Evolutionary conservation across 176 grass and related monocot genomes (phyloP), one percentile per base, ranked within the genome.

Genomic region (Dactylis glomerata): DNA sequence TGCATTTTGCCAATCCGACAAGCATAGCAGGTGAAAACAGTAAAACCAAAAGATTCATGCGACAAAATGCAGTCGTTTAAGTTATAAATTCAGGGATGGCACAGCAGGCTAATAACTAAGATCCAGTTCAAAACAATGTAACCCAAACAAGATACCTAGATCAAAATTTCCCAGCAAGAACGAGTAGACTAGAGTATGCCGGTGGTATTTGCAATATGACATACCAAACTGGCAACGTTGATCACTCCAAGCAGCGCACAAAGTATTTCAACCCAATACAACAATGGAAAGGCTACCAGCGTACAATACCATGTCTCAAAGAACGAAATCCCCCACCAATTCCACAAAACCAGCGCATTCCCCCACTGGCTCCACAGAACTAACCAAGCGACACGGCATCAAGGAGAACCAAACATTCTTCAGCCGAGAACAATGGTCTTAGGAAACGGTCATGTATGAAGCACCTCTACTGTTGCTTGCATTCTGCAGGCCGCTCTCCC

Each of bases 401-500:
- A 72, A 83, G 76, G 77, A 89, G 68, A 75, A 84, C 81, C 76
- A 89, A 73, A 68, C 45, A 83, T 86, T 58, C 82, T 73, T 74
- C 52, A 69, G 44, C 78, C 77, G 30, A 83, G 22, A 52, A 76
- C 32, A 71, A 68, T 49, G 15, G 68, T 40, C 76, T 45, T 36
- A 51, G 49, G 63, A 86, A 54, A 80, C 23, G 80, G 41, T 70
- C 44, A 52, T 46, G 5, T 62, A 26, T 36, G 68, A 36, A 71
- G 64, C 55, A 54, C 45, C 68, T 87, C 41, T 42, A 97, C 94
- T 97, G 94, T 74, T 97, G 94, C 89, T 94, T 93, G 94, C 94
- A 97, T 37, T 97, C 94, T 3, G 94, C 89, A 1, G 94, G 94
- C 27, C 87, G 91, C 57, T 97, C 94, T n/a, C 90, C 92, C 57